Evolutionary conservation across 768 basidiomycete genomes (phyloP).

Genomic region (Leucocoprinus leucothites): DNA sequence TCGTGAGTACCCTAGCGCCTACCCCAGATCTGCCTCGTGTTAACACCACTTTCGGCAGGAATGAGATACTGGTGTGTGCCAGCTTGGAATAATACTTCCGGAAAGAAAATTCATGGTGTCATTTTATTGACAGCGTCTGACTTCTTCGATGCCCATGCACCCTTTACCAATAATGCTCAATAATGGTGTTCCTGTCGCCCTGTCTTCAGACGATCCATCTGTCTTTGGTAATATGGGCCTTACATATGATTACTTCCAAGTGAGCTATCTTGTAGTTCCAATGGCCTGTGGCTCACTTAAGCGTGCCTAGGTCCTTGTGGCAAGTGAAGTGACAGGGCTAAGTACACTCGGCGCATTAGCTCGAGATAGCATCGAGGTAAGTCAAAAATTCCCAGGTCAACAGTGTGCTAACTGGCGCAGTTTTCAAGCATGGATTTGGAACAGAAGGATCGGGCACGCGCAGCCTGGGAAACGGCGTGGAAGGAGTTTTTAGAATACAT

Average conservation of each 20-base stretch:
- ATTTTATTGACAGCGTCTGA: constrained; percentile 50
- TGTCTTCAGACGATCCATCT: constrained; percentile 75
- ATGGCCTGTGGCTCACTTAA: background rate
- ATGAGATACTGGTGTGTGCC: constrained; percentile 62
- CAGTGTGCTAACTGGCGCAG: constrained; percentile 24
- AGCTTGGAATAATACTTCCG: background rate
- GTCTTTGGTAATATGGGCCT: constrained; percentile 78
- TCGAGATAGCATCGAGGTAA: constrained; percentile 61
- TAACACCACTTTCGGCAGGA: constrained; percentile 35
- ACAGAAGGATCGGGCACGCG: constrained; percentile 43
- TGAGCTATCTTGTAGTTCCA: constrained; percentile 18
- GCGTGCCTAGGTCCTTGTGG: constrained; percentile 50
- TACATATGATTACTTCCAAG: constrained; percentile 79
- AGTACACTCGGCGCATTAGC: constrained; percentile 60
- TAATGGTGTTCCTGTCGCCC: constrained; percentile 66
- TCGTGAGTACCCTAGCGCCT: constrained; percentile 49
- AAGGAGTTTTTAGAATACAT: constrained; percentile 36
- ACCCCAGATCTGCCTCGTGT: background rate
- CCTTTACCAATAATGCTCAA: constrained; percentile 71
- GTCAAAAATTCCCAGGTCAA: background rate
- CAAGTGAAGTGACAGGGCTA: constrained; percentile 65
- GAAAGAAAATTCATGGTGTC: background rate
- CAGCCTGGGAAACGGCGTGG: constrained; percentile 49
- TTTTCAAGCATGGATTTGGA: constrained; percentile 46
- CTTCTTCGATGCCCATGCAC: constrained; percentile 79